A percentile compares a stretch with the other conserved stretches of the same genome.
Evolutionary conservation across 2,329 filamentous ascomycete genomes (phyloP).

Genomic region (Dothistroma pini): DNA sequence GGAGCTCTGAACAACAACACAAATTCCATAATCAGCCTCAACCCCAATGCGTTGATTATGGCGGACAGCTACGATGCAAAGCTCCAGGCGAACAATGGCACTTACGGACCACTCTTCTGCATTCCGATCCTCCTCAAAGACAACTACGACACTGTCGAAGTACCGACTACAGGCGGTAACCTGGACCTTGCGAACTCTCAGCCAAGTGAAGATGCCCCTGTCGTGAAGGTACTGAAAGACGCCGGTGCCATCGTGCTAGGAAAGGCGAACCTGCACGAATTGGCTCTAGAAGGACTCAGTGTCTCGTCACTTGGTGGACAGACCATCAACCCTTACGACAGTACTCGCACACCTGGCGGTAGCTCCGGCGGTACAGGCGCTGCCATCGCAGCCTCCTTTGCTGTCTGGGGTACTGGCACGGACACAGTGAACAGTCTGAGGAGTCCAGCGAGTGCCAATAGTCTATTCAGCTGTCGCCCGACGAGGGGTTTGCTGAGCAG

Average conservation of each 20-base stretch:
- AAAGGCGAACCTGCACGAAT: slow-evolving; percentile 52
- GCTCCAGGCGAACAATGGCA: slow-evolving; percentile 48
- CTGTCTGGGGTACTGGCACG: slow-evolving; percentile 45
- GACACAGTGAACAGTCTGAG: slow-evolving; percentile 56
- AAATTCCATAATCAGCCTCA: slow-evolving; percentile 56
- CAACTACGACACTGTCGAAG: slow-evolving; percentile 56
- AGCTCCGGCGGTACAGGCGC: slow-evolving; percentile 62
- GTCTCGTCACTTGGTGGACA: slow-evolving; percentile 63
- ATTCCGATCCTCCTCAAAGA: slow-evolving; percentile 62
- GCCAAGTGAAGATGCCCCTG: slow-evolving; percentile 39
- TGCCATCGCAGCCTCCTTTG: slow-evolving; percentile 56
- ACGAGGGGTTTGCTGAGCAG: slow-evolving; percentile 32
- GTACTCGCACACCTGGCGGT: slow-evolving; percentile 61
- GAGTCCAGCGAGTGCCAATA: slow-evolving; percentile 60
- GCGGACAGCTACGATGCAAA: slow-evolving; percentile 51
- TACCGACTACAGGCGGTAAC: slow-evolving; percentile 57
- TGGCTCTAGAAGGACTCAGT: slow-evolving; percentile 61
- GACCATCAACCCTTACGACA: slow-evolving; percentile 64
- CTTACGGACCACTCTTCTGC: slow-evolving; percentile 53
- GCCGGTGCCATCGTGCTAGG: slow-evolving; percentile 35
- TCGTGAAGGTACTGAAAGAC: slow-evolving; percentile 30
- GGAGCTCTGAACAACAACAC: slow-evolving; percentile 54
- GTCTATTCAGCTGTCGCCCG: slow-evolving; percentile 57
- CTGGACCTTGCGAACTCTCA: slow-evolving; percentile 48
- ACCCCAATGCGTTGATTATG: slow-evolving; percentile 45